phyloP scores from a whole-genome alignment of 2,329 filamentous ascomycete genomes.

The Ophiocordyceps camponoti-floridani region DNA sequence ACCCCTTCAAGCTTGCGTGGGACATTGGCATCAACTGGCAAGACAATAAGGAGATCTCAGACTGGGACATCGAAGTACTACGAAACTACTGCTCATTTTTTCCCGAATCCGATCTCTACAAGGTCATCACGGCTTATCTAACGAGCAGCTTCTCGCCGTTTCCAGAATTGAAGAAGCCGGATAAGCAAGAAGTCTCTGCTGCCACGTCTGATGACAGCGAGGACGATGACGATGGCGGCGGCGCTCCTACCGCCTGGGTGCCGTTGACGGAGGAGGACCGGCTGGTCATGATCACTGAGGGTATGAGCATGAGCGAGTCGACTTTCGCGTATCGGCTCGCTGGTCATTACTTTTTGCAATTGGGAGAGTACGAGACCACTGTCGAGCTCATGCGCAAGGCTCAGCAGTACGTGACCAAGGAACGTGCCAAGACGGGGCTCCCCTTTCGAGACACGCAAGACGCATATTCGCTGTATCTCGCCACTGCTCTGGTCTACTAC shows the following conservation, averaged over 20 bases:
- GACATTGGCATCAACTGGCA: slow-evolving; percentile 80
- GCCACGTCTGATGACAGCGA: slow-evolving; percentile 34
- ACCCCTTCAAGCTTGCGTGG: slow-evolving; percentile 82
- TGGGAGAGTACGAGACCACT: slow-evolving; percentile 72
- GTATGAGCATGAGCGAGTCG: slow-evolving; percentile 49
- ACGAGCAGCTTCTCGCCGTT: slow-evolving; percentile 75
- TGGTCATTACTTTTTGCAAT: slow-evolving; percentile 62
- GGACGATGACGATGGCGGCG: slow-evolving; percentile 37
- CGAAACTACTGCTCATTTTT: slow-evolving; percentile 71
- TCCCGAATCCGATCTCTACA: slow-evolving; percentile 64
- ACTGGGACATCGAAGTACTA: slow-evolving; percentile 64
- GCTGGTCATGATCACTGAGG: slow-evolving; percentile 63
- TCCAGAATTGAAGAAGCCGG: slow-evolving; percentile 21
- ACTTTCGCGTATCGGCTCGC: slow-evolving; percentile 70
- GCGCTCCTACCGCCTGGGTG: slow-evolving; percentile 29
- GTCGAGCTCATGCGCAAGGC: slow-evolving; percentile 68
- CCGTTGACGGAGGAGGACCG: slow-evolving; percentile 61
- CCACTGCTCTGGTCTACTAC: slow-evolving; percentile 76
- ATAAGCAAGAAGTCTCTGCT: slow-evolving; percentile 7
- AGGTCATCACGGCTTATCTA: slow-evolving; percentile 67
- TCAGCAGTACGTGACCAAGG: slow-evolving; percentile 36
- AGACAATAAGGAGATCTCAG: slow-evolving; percentile 54
- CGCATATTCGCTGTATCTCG: slow-evolving; percentile 59
- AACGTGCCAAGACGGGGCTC: slow-evolving; percentile 51
- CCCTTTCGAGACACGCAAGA: slow-evolving; percentile 52